Evolutionary conservation across 2,329 filamentous ascomycete species (phyloP).

Genomic region (Colletotrichum ledebouriae): DNA sequence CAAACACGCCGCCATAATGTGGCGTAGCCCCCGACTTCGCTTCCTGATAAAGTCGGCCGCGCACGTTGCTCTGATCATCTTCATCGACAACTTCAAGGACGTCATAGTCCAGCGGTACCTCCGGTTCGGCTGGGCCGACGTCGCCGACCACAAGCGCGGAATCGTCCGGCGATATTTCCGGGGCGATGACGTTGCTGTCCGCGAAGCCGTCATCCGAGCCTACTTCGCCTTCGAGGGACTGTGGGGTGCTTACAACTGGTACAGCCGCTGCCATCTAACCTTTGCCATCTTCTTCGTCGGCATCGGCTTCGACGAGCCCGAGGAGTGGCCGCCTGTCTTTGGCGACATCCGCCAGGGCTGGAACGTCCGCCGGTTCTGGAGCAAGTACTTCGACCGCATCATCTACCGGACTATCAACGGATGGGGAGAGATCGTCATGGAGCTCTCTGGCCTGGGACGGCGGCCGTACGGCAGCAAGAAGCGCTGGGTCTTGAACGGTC

Average conservation of each 20-base stretch:
- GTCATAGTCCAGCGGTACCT: background rate
- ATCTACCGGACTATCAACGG: slow-evolving; percentile 38
- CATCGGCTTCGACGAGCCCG: slow-evolving; percentile 35
- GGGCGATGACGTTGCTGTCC: background rate
- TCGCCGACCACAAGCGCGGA: background rate
- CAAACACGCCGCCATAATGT: background rate
- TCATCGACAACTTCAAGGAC: background rate
- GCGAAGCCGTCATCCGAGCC: slow-evolving; percentile 22
- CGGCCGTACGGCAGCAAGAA: slow-evolving; percentile 20
- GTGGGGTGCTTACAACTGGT: slow-evolving; percentile 39
- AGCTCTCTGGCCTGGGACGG: slow-evolving; percentile 4
- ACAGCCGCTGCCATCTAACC: slow-evolving; percentile 21
- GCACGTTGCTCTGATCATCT: background rate
- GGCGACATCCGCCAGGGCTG: slow-evolving; percentile 43
- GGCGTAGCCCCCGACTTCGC: background rate
- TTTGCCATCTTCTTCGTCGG: slow-evolving; percentile 31
- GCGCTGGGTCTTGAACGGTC: slow-evolving; percentile 41
- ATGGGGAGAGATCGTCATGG: slow-evolving; percentile 28
- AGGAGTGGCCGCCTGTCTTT: slow-evolving; percentile 44
- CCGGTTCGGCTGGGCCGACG: slow-evolving; percentile 14
- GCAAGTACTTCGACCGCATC: slow-evolving; percentile 43
- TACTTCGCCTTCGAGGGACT: slow-evolving; percentile 27
- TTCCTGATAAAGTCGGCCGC: background rate
- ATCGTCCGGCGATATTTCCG: slow-evolving; percentile 32
- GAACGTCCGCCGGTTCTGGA: slow-evolving; percentile 42